phyloP scores from a whole-genome alignment of 129 eudicot species.

The Ambrosia artemisiifolia region DNA sequence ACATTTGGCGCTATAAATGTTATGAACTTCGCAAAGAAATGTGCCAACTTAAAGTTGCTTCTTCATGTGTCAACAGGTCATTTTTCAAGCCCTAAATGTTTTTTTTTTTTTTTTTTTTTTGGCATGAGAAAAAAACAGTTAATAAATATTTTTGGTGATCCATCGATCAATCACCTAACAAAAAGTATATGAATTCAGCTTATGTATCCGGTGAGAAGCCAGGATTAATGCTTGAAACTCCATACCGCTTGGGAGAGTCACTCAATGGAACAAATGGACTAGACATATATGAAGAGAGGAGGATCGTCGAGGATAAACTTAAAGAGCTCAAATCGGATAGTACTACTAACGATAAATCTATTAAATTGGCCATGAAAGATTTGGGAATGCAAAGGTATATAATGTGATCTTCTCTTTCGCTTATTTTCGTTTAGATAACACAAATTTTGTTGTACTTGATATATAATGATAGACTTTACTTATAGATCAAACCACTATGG shows the following conservation, averaged over 20 bases:
- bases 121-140: not conserved
- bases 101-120: not conserved
- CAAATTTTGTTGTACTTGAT: not conserved
- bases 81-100: not conserved
- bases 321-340: conserved; percentile 32
- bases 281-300: conserved; percentile 53
- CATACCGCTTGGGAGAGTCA: conserved; percentile 63
- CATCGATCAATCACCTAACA: not conserved
- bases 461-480: not conserved
- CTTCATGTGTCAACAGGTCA: conserved; percentile 87
- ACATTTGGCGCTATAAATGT: conserved; percentile 67
- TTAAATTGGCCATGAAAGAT: conserved; percentile 53
- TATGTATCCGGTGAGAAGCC: conserved; percentile 70
- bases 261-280: conserved; percentile 56
- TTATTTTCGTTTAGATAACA: not conserved
- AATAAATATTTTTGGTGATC: not conserved
- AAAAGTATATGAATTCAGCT: conserved; percentile 31
- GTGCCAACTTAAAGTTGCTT: conserved; percentile 55
- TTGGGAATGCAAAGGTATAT: conserved; percentile 72
- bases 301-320: conserved; percentile 46
- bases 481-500: conserved; percentile 70
- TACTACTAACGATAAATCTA: conserved; percentile 29
- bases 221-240: conserved; percentile 61
- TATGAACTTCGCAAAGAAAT: conserved; percentile 62
- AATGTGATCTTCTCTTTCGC: not conserved